Conservation (phyloP, 805 yeast genomes). For the Brettanomyces custersianus region DNA sequence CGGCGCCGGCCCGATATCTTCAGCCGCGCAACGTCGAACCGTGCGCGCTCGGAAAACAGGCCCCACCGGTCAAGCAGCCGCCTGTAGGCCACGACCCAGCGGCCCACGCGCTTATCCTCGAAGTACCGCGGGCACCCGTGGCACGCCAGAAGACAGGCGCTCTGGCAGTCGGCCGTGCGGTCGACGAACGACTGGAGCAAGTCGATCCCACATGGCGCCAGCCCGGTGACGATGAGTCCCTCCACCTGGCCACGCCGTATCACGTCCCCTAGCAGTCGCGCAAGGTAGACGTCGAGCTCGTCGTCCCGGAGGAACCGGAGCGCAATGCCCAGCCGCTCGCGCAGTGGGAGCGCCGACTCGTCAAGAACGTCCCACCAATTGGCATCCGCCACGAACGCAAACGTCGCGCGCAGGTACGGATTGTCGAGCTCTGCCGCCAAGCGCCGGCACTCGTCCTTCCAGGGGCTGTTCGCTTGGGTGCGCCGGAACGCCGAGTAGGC, state of each 20-base stretch:
- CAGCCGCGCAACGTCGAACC: constrained; percentile 73
- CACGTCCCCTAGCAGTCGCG: constrained; percentile 61
- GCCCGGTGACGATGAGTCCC: constrained; percentile 86
- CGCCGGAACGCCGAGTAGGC: constrained; percentile 70
- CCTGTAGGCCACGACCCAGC: constrained; percentile 72
- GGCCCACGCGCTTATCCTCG: constrained; percentile 58
- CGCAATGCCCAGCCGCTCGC: constrained; percentile 88
- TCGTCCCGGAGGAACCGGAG: constrained; percentile 74
- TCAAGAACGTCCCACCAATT: constrained; percentile 96
- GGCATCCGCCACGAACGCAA: constrained; percentile 87
- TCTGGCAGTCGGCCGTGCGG: constrained; percentile 83
- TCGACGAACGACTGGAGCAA: constrained; percentile 81
- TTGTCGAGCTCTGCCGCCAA: constrained; percentile 83
- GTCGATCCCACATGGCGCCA: constrained; percentile 76
- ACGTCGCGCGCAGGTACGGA: constrained; percentile 85
- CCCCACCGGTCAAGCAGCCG: constrained; percentile 71
- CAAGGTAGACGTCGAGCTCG: constrained; percentile 65
- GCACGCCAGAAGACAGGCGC: constrained; percentile 74
- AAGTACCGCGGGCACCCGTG: constrained; percentile 83
- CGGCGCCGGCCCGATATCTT: constrained; percentile 51
- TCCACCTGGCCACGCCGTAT: constrained; percentile 78
- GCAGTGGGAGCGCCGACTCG: constrained; percentile 77
- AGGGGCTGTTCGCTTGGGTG: constrained; percentile 55
- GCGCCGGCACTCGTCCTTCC: constrained; percentile 89
- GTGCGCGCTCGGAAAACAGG: constrained; percentile 68